Base-by-base conservation (phyloP, 495 filamentous ascomycete species). In the Sordaria brevicollis region DNA sequence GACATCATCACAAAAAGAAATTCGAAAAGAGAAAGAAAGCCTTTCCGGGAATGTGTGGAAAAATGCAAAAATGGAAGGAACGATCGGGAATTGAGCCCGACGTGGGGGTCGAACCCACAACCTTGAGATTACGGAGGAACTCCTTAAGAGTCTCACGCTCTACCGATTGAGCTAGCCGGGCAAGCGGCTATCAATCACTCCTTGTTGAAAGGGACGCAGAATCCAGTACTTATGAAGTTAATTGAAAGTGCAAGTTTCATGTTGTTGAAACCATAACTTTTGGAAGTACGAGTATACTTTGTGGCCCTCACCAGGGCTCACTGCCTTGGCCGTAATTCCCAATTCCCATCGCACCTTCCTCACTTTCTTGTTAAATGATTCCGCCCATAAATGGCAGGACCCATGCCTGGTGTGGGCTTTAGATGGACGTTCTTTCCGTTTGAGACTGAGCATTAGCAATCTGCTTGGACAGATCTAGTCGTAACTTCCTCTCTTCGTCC, bases 401-500 rank as follows among this genome's bases (percentile, higher is more conserved):
- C n/a, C n/a, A n/a, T n/a, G n/a, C n/a, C n/a, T n/a, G n/a, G n/a
- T n/a, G n/a, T n/a, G n/a, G n/a, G n/a, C n/a, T n/a, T n/a, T n/a
- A n/a, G n/a, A n/a, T n/a, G n/a, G n/a, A n/a, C n/a, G n/a, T n/a
- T n/a, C n/a, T n/a, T n/a, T n/a, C n/a, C n/a, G n/a, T n/a, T n/a
- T n/a, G n/a, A n/a, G n/a, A n/a, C n/a, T n/a, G n/a, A n/a, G n/a
- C n/a, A n/a, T n/a, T n/a, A n/a, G n/a, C n/a, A n/a, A n/a, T n/a
- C n/a, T 99, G 95, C 75, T 92, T 93, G 6, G 89, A 86, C 13
- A 99, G 85, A 78, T 99, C 95, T n/a, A 96, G 81, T 68, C 89
- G 85, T 29, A 97, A 83, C 19, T n/a, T n/a, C n/a, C 91, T 85
- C 75, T 89, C 89, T 76, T 95, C 92, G 73, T 97, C 95, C 80